phyloP scores from a whole-genome alignment of 352 stramenopile genomes.

The Globisporangium iwayamae region DNA sequence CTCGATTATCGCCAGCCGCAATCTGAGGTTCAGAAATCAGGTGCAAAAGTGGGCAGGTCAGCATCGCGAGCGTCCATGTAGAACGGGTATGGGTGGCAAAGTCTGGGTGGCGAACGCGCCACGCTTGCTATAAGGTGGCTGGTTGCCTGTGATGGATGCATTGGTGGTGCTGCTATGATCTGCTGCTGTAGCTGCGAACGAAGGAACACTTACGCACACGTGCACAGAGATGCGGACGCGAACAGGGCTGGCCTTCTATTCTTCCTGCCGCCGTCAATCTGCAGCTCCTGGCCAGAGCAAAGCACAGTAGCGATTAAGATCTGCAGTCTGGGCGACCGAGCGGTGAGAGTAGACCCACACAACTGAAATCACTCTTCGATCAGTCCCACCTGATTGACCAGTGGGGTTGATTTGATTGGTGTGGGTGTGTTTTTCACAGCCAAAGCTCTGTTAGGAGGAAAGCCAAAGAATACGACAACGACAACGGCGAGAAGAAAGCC shows the following conservation, averaged over 20 bases:
- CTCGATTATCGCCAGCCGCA: not conserved
- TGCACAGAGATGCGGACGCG: not conserved
- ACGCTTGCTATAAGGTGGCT: too few relatives aligned
- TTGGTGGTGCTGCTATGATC: not conserved
- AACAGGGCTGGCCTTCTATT: not conserved
- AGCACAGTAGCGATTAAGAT: not conserved
- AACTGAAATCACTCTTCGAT: conserved; percentile 7
- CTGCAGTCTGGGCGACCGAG: not conserved
- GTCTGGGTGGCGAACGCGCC: not conserved
- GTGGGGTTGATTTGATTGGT: conserved; percentile 2
- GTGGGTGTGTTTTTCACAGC: too few relatives aligned
- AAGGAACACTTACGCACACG: not conserved
- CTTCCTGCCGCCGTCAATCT: not conserved
- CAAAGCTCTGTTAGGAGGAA: not conserved
- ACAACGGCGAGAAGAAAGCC: not conserved
- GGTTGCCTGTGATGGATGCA: not conserved
- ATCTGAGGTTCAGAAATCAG: conserved; percentile 10
- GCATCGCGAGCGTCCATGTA: not conserved
- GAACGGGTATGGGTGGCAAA: conserved; percentile 4
- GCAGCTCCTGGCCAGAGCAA: not conserved
- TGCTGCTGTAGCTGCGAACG: not conserved
- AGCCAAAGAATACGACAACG: not conserved
- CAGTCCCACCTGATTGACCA: conserved; percentile 3
- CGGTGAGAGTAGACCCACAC: not conserved
- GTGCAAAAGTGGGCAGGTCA: not conserved